phyloP scores from a whole-genome alignment of 208 protist genomes.

The Leptomonas pyrrhocoris region DNA sequence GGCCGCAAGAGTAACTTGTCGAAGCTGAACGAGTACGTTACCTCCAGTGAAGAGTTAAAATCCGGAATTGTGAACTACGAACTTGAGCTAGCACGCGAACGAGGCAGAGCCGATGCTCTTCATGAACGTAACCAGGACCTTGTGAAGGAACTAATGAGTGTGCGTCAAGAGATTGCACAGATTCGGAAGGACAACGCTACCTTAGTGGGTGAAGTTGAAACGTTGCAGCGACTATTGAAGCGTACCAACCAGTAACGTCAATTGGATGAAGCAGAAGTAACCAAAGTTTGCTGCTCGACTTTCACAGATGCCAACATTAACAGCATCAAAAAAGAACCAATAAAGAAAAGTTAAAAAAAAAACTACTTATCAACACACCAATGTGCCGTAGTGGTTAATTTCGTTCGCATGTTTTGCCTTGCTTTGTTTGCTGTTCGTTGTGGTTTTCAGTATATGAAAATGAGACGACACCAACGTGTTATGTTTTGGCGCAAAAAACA shows the following conservation, averaged over 20 bases:
- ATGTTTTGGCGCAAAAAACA: no score
- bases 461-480: no score
- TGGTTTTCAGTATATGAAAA: no score
- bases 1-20: conserved; percentile 34
- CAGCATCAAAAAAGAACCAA: no score
- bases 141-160: conserved; percentile 58
- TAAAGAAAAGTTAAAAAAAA: no score
- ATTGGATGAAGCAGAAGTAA: not conserved
- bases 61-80: conserved; percentile 80
- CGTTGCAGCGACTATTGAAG: conserved; percentile 51
- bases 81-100: conserved; percentile 69
- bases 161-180: conserved; percentile 51
- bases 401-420: no score
- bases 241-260: conserved; percentile 21
- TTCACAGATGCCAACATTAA: no score
- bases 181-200: conserved; percentile 63
- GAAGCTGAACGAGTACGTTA: conserved; percentile 38
- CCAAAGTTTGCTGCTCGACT: not conserved
- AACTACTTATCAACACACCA: no score
- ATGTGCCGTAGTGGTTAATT: no score
- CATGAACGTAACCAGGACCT: conserved; percentile 75
- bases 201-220: conserved; percentile 56
- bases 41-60: conserved; percentile 41
- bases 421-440: no score
- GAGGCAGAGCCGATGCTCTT: conserved; percentile 54